Evolutionary conservation across 1,284 basidiomycete species (phyloP), one percentile per base, ranked within the genome.

Genomic region (Cystobasidiaceae sp.): DNA sequence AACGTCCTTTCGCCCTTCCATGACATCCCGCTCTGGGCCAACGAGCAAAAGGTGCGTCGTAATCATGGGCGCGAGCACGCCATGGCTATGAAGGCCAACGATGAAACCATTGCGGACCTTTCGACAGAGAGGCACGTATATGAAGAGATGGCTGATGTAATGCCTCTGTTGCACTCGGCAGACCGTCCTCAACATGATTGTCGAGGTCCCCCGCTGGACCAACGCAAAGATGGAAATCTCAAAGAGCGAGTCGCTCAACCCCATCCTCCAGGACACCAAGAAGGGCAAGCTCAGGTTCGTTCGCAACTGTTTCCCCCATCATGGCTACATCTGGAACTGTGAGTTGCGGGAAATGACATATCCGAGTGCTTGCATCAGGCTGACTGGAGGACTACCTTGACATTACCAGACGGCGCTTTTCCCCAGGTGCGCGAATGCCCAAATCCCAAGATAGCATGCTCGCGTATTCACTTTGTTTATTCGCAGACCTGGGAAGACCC

Each of bases 231-330:
- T 73, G 57, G 67, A 68, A 44, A 68, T 68, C 50, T 51, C 44
- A 33, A 68, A 68, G 52, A 30, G 96, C 76, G 94, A 98, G 79
- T 68, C 84, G 32, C 92, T 98, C 85, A 99, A 99, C 82, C 93
- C 93, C 73, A 97, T 99, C 87, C 93, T 96, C 80, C 96, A 99
- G 82, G 93, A 96, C 78, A 86, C 88, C 77, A 96, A 94, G 82
- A 92, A 90, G 81, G 92, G 92, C 76, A 93, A 90, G 79, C 82
- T 98, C 78, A 89, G 96, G 74, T 98, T 84, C 79, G 96, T 99
- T 71, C 89, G 96, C 80, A 98, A 98, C 86, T 98, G 93, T 80
- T 99, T 99, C 89, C 96, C 93, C 73, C 94, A 97, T 83, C 93
- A 97, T 79, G 93, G 93, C 55, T 92, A 93, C 82, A 92, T 96